A percentile compares a stretch with the other conserved stretches of the same genome.
These are phyloP conservation scores for Trichopus zeylanicus DNA, from an alignment of 116 monocot species.

Conservation along the genomic window DNA sequence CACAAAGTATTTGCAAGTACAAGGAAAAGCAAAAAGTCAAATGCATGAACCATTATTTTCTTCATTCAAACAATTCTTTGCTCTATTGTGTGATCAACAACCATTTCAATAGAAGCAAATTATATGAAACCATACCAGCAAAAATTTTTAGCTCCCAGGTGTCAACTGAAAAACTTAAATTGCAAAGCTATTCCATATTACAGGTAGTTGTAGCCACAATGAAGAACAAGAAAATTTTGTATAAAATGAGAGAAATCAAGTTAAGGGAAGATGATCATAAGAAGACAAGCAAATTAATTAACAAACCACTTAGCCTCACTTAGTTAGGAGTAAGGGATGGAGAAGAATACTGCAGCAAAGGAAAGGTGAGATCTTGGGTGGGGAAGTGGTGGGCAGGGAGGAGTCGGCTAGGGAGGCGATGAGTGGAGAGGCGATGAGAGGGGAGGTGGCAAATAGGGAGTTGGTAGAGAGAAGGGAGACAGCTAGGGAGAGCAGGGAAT, in stretches of 20 bases:
- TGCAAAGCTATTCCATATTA: constrained; percentile 10
- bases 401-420: too few species aligned
- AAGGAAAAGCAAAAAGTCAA: too few species aligned
- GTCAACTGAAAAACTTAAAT: constrained; percentile 7
- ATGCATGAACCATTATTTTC: not conserved
- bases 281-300: too few species aligned
- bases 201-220: not conserved
- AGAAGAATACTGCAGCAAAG: not conserved
- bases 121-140: constrained; percentile 63
- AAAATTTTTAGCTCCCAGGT: constrained; percentile 59
- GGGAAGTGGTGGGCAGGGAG: not conserved
- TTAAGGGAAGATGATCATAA: too few species aligned
- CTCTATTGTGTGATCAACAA: constrained; percentile 16
- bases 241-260: not conserved
- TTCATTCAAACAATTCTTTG: not conserved
- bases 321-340: too few species aligned
- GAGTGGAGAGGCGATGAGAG: too few species aligned
- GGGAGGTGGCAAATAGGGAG: too few species aligned
- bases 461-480: too few species aligned
- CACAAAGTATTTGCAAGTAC: constrained; percentile 89
- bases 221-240: not conserved
- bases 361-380: too few species aligned
- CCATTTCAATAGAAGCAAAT: constrained; percentile 83
- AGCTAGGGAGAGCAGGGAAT: too few species aligned
- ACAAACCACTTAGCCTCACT: too few species aligned